Base-by-base conservation (phyloP, 164 flowering plant genomes). In the Vitis rotundifolia region DNA sequence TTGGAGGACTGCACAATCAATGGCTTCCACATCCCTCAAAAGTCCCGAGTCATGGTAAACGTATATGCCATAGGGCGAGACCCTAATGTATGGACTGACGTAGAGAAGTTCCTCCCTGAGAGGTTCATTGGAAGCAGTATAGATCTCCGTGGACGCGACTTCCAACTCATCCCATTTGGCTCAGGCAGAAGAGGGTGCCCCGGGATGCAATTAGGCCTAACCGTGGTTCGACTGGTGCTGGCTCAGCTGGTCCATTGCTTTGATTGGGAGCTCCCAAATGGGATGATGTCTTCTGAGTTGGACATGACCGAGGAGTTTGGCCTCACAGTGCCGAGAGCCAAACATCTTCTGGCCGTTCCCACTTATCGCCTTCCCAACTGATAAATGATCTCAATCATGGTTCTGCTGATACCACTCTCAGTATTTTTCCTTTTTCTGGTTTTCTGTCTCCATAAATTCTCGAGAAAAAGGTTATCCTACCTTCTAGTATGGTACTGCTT, bases 261-360 rank as follows among this genome's bases (percentile, higher is more conserved):
- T 50, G 56, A 64, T 56, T 71, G 63, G 74, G 53, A 66, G 52
- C 64, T 66, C 14, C 70, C 75, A 1, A 2, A 59, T 53, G 31
- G 28, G 2, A 62, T 59, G 68, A n/a, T 18, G 65, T 68, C 63
- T 4, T n/a, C 14, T 16, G 63, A 75, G 28, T 37, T 75, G 55
- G 78, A 75, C 63, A 75, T 75, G 78, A 28, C 48, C 0, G 75
- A 75, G 31, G 58, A 52, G 51, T 71, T 70, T 48, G 62, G 78
- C 14, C 44, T 75, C 4, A 60, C 14, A 2, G 10, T 37, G 37
- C 67, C 55, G 11, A 64, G 78, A 18, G 74, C 66, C 5, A 75
- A 59, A 6, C 66, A 52, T 65, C 50, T 75, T 0, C 0, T 55
- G 13, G 57, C 13, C 22, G 14, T 18, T 10, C 64, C 64, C 3